Percentiles rank a stretch among this genome's conserved stretches.
Evolutionary conservation across 1,284 basidiomycete species (phyloP).

Genomic region (Kwoniella shivajii): DNA sequence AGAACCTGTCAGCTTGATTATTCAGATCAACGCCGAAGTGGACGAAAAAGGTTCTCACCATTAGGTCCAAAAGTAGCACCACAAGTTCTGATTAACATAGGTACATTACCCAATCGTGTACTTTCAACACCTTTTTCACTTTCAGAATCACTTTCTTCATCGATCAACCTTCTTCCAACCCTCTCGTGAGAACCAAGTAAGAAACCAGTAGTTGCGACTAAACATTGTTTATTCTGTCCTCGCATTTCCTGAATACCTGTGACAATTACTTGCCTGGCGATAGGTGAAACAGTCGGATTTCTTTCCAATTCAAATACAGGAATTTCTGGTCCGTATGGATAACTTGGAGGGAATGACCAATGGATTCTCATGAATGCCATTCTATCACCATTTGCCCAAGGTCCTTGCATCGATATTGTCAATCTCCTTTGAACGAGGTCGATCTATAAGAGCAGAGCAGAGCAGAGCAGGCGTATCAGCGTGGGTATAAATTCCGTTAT

Average conservation of each 20-base stretch:
- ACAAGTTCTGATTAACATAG: constrained; percentile 46
- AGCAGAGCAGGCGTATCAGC: not conserved
- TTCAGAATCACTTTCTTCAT: constrained; percentile 51
- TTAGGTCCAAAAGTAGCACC: constrained; percentile 73
- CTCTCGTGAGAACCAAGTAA: constrained; percentile 63
- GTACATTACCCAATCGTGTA: constrained; percentile 35
- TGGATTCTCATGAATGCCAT: constrained; percentile 71
- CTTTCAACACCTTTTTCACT: constrained; percentile 45
- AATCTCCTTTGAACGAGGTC: constrained; percentile 78
- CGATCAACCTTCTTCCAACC: constrained; percentile 36
- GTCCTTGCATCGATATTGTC: constrained; percentile 83
- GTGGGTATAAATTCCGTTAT: not conserved
- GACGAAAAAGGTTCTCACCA: constrained; percentile 57
- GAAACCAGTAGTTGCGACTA: constrained; percentile 78
- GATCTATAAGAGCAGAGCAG: constrained; percentile 58
- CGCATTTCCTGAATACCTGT: constrained; percentile 72
- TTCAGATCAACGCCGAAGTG: not conserved
- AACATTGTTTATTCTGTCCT: constrained; percentile 69
- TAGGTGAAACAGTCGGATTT: constrained; percentile 74
- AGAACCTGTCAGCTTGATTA: not conserved
- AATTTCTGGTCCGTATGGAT: constrained; percentile 69
- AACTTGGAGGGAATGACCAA: constrained; percentile 82
- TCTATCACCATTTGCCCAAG: constrained; percentile 76
- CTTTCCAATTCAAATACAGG: constrained; percentile 81
- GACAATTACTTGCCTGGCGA: constrained; percentile 73